Percentiles rank a stretch among this genome's conserved stretches.
These are phyloP conservation scores for Lyophyllum decastes DNA, from an alignment of 768 basidiomycete species.

Conservation along the genomic window DNA sequence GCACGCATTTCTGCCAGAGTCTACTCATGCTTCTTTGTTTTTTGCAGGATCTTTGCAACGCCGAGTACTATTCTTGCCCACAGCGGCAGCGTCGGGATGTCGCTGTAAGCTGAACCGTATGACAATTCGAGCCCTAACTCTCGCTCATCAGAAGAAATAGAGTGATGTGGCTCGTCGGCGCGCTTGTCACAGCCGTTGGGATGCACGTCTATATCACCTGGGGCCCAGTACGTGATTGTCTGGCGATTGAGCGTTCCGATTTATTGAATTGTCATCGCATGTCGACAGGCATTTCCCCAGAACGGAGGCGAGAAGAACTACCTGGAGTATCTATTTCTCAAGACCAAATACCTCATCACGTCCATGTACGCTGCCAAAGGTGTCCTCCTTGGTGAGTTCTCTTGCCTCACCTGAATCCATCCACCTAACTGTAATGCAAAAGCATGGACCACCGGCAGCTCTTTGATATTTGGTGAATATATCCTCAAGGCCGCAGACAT, in stretches of 20 bases:
- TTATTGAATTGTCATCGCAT: no score
- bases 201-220: slow-evolving; percentile 37
- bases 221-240: slow-evolving; percentile 27
- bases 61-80: slow-evolving; percentile 31
- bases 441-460: slow-evolving; percentile 45
- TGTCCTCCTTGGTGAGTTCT: slow-evolving; percentile 42
- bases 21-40: no score
- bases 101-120: slow-evolving; percentile 21
- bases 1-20: no score
- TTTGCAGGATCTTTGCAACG: slow-evolving; percentile 34
- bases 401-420: no score
- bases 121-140: not conserved
- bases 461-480: slow-evolving; percentile 62
- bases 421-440: not conserved
- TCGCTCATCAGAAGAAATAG: no score
- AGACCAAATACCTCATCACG: slow-evolving; percentile 55
- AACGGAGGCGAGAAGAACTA: slow-evolving; percentile 71
- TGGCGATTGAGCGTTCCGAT: not conserved
- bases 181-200: slow-evolving; percentile 33
- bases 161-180: slow-evolving; percentile 38
- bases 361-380: slow-evolving; percentile 57
- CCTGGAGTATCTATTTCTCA: slow-evolving; percentile 61
- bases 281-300: slow-evolving; percentile 10
- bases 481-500: slow-evolving; percentile 32
- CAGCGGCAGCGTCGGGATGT: slow-evolving; percentile 35